These are phyloP conservation scores for Vaucheria bursata DNA, from an alignment of 352 stramenopile species.

Conservation along the genomic window DNA sequence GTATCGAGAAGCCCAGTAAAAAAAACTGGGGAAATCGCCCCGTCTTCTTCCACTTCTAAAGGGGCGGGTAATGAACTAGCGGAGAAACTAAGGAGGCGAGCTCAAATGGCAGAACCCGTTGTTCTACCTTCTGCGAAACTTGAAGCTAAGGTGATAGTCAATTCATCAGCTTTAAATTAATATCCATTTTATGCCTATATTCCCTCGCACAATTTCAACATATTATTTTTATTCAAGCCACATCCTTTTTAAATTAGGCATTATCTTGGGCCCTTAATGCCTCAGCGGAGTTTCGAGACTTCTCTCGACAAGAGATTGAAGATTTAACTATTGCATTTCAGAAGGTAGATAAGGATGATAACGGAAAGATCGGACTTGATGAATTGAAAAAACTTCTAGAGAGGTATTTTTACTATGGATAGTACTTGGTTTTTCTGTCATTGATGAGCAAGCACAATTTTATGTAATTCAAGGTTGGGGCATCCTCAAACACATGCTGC, in stretches of 20 bases:
- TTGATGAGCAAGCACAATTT: too few relatives aligned
- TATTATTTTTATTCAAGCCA: not conserved
- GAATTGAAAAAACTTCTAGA: conserved; percentile 11
- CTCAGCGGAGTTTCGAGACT: not conserved
- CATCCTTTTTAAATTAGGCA: not conserved
- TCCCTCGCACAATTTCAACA: not conserved
- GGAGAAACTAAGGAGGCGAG: not conserved
- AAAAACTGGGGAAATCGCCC: too few relatives aligned
- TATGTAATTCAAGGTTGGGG: too few relatives aligned
- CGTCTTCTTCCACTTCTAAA: not conserved
- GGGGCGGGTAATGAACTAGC: not conserved
- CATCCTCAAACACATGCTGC: conserved; percentile 10
- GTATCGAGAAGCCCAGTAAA: too few relatives aligned
- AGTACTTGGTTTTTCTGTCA: too few relatives aligned
- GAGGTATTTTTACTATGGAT: not conserved
- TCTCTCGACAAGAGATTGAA: conserved; percentile 1
- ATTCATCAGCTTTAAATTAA: not conserved
- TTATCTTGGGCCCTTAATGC: not conserved
- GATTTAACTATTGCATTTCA: not conserved
- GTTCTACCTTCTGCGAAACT: not conserved
- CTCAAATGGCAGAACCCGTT: not conserved
- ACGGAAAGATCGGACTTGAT: not conserved
- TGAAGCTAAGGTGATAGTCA: not conserved
- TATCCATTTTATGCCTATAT: not conserved
- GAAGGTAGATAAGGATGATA: not conserved